Conservation (phyloP, 495 filamentous ascomycete species). For the Neurospora terricola region DNA sequence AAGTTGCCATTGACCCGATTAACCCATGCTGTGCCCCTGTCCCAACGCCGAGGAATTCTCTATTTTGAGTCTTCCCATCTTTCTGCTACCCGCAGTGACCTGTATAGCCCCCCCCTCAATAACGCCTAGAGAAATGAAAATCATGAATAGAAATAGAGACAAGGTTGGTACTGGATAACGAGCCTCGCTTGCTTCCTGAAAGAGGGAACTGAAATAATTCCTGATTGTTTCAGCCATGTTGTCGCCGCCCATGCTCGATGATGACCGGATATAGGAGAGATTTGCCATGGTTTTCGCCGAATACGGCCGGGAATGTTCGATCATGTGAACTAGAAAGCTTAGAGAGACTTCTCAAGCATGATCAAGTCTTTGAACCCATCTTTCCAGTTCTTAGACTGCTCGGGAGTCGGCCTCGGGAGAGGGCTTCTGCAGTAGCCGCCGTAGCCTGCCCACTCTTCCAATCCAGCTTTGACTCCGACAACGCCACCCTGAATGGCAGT, state of each 20-base stretch:
- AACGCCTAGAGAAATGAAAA: not conserved
- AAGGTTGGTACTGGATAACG: not conserved
- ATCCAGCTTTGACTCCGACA: slow-evolving; percentile 70
- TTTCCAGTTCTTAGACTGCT: slow-evolving; percentile 52
- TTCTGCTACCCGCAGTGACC: not conserved
- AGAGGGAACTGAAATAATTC: not conserved
- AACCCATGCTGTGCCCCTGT: not conserved
- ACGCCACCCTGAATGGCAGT: slow-evolving; percentile 77
- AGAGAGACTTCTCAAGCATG: slow-evolving; percentile 48
- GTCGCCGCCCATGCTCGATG: not conserved
- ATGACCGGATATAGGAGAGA: not conserved
- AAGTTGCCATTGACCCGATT: not conserved
- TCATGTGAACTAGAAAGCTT: not conserved
- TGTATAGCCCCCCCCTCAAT: not conserved
- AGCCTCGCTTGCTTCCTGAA: not conserved
- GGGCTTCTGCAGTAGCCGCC: slow-evolving; percentile 70
- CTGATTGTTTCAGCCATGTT: not conserved
- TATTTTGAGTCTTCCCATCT: not conserved
- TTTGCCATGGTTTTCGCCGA: not conserved
- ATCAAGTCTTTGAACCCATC: slow-evolving; percentile 68
- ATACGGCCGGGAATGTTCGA: not conserved
- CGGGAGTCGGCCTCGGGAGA: slow-evolving; percentile 55
- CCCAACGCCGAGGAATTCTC: not conserved
- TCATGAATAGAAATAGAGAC: not conserved
- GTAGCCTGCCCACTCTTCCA: slow-evolving; percentile 71